phyloP scores from a whole-genome alignment of 2,329 filamentous ascomycete genomes.

The Fusarium tanahbumbuense region DNA sequence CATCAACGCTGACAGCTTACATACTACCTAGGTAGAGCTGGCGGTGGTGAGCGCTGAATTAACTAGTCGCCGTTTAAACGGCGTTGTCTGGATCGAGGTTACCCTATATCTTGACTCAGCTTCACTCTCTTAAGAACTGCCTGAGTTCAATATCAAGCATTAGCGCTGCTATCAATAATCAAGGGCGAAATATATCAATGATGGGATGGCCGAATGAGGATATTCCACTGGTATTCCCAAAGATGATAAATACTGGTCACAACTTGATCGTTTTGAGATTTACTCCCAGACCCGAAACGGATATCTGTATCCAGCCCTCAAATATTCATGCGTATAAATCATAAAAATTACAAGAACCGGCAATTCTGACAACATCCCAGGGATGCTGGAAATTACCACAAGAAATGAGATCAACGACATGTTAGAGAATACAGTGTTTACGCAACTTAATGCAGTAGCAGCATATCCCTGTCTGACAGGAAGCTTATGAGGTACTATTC shows the following conservation, averaged over 20 bases:
- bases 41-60: constrained; percentile 11
- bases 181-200: background rate
- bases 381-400: background rate
- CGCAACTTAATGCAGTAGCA: constrained; percentile 14
- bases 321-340: background rate
- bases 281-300: background rate
- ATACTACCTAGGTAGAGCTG: background rate
- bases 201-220: background rate
- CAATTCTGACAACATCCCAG: background rate
- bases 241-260: background rate
- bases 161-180: background rate
- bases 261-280: background rate
- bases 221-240: background rate
- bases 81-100: background rate
- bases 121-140: background rate
- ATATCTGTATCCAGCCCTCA: background rate
- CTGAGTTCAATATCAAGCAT: background rate
- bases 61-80: constrained; percentile 8
- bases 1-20: no score
- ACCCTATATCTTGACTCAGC: background rate
- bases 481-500: constrained; percentile 35
- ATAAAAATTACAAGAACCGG: background rate
- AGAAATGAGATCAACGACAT: background rate
- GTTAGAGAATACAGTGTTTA: background rate
- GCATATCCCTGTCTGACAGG: constrained; percentile 28